phyloP scores from a whole-genome alignment of 441 rosid species.

The Jatropha podagrica region DNA sequence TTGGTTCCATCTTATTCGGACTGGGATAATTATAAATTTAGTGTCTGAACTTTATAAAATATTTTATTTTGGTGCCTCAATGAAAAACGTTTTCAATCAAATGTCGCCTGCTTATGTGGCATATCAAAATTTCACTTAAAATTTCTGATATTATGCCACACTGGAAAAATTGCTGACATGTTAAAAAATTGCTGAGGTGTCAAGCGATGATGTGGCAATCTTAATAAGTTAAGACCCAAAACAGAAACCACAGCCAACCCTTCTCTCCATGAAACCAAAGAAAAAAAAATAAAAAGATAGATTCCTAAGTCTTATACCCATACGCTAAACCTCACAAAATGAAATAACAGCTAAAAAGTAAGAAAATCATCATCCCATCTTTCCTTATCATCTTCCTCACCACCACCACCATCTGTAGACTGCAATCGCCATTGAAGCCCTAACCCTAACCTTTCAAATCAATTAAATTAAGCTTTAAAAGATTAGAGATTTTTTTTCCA shows the following conservation, averaged over 20 bases:
- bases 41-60: too few relatives aligned
- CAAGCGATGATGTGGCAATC: too few relatives aligned
- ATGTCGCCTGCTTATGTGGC: too few relatives aligned
- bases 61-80: too few relatives aligned
- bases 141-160: too few relatives aligned
- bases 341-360: constrained; percentile 21
- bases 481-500: background rate
- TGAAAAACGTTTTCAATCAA: too few relatives aligned
- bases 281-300: constrained; percentile 26
- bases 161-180: too few relatives aligned
- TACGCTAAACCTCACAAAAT: background rate
- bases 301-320: constrained; percentile 5
- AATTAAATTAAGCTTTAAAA: background rate
- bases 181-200: too few relatives aligned
- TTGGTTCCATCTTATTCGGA: too few relatives aligned
- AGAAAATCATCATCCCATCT: background rate
- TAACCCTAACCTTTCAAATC: constrained; percentile 8
- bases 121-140: too few relatives aligned
- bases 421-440: background rate
- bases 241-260: constrained; percentile 27
- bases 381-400: constrained; percentile 14
- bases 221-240: constrained; percentile 1
- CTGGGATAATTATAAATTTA: too few relatives aligned
- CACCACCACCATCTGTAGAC: background rate
- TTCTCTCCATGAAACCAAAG: constrained; percentile 50